Evolutionary conservation across 306 rosid genomes (phyloP).

Genomic region (Sindora glabra): DNA sequence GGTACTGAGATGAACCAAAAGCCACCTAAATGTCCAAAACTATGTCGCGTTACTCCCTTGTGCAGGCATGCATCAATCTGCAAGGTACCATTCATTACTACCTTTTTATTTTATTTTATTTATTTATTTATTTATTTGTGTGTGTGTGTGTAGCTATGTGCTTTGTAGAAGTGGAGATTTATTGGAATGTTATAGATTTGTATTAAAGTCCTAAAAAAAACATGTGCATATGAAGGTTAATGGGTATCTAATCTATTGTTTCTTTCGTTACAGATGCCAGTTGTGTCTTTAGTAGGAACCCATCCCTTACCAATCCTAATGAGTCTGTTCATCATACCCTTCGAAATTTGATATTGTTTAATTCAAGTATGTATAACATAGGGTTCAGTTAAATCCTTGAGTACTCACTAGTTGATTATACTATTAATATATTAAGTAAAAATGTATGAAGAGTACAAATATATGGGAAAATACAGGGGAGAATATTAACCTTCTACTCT

Average conservation of each 20-base stretch:
- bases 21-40: conserved; percentile 83
- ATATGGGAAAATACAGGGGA: background rate
- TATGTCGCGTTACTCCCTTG: conserved; percentile 55
- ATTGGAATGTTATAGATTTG: background rate
- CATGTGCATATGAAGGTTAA: too few relatives aligned
- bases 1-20: conserved; percentile 92
- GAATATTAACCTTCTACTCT: background rate
- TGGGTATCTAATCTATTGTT: too few relatives aligned
- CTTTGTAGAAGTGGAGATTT: conserved; percentile 12
- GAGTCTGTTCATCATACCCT: background rate
- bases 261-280: background rate
- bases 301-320: background rate
- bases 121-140: too few relatives aligned
- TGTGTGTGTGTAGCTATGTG: too few relatives aligned
- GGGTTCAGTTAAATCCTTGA: background rate
- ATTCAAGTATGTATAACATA: background rate
- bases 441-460: background rate
- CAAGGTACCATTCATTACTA: conserved; percentile 48
- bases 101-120: too few relatives aligned
- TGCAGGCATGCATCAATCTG: conserved; percentile 62
- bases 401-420: background rate
- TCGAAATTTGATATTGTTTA: background rate
- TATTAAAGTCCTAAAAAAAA: background rate
- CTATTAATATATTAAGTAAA: background rate
- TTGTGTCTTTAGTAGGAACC: background rate